These are phyloP conservation scores for Scheffersomyces lignosus DNA, from an alignment of 805 yeast genomes.

Conservation along the genomic window DNA sequence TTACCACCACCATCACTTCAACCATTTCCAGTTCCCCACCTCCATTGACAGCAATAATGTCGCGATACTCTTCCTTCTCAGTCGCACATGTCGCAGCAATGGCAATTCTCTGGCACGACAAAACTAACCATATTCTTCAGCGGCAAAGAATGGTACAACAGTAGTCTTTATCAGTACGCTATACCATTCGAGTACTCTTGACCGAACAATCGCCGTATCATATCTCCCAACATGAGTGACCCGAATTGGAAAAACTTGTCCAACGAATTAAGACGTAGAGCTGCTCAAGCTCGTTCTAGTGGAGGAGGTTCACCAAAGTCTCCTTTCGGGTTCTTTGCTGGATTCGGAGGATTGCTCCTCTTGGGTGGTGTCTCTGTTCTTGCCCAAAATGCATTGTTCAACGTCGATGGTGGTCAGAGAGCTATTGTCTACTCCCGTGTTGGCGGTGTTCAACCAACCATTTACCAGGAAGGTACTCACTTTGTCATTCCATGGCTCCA, in stretches of 20 bases:
- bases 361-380: conserved; percentile 42
- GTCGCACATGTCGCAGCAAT: too few relatives aligned
- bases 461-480: conserved; percentile 94
- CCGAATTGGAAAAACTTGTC: conserved; percentile 43
- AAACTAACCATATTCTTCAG: too few relatives aligned
- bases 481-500: conserved; percentile 92
- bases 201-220: too few relatives aligned
- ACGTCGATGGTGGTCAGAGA: conserved; percentile 98
- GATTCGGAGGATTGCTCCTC: conserved; percentile 40
- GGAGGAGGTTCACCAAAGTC: conserved; percentile 31
- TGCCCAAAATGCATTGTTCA: conserved; percentile 46
- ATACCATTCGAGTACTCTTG: too few relatives aligned
- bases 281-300: conserved; percentile 29
- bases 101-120: too few relatives aligned
- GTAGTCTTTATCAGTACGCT: too few relatives aligned
- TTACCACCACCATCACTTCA: too few relatives aligned
- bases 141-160: too few relatives aligned
- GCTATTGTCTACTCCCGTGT: conserved; percentile 91
- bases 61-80: too few relatives aligned
- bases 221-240: conserved; percentile 32
- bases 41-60: too few relatives aligned
- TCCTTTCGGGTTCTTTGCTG: conserved; percentile 41
- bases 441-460: conserved; percentile 77
- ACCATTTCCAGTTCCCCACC: too few relatives aligned
- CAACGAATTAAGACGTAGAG: conserved; percentile 42